Base-by-base conservation (phyloP, 257 asterid species). In the Solanum megistacrolobum region DNA sequence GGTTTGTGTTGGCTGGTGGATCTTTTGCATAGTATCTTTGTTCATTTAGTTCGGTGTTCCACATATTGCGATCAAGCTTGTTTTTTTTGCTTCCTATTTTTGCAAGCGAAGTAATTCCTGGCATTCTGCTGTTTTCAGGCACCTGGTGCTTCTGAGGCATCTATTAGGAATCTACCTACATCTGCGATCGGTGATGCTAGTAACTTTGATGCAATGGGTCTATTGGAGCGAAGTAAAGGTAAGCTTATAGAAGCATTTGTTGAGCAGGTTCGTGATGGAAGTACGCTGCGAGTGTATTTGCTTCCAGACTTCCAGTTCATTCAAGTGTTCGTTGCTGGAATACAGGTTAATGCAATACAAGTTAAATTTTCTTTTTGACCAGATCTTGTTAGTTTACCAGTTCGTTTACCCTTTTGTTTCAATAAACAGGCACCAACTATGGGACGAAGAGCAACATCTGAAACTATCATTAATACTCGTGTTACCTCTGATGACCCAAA, bases 211-310 rank as follows among this genome's bases (percentile, higher is more conserved):
- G 98, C 98, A 31, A 90, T 91, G 97, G 98, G 94, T 60, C 92
- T 97, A 39, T 90, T 94, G 92, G 92, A 89, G 60, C 87, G 93
- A 74, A 97, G 92, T 88, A 97, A 93, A 91, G 99, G 99, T 23
- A 93, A 93, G 76, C 97, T 98, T 18, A 88, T 97, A 98, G 97
- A 97, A 89, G 99, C 98, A 88, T 89, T 96, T 69, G 98, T 97
- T 87, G 98, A 97, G 92, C 97, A 94, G 92, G 96, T 93, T 86
- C 98, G 98, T 41, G 98, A 95, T 93, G 99, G 99, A 89, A 97
- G 98, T 95, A 96, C 98, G 2, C 89, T 97, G 86, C 98, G 98
- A 87, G 98, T 93, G 69, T 95, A 95, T 90, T 92, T 97, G 93
- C 99, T 97, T 92, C 98, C 99, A 43, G 96, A 94, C 43, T 96